Evolutionary conservation across 208 protist genomes (phyloP), one percentile per base, ranked within the genome.

Genomic region (Trypanosoma platydactyli): DNA sequence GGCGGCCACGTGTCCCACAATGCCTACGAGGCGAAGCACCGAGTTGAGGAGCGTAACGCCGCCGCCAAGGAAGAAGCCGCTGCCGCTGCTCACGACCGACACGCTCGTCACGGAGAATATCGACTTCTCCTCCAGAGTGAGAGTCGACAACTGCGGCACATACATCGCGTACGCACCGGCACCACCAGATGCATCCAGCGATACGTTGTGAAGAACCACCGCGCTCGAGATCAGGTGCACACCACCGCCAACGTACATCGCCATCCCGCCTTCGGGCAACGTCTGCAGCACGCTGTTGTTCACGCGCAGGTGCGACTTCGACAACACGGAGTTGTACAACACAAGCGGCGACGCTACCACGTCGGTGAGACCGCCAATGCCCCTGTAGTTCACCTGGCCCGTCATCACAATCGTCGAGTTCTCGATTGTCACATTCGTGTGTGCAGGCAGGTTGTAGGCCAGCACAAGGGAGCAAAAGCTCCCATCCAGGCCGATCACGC

Each of bases 331-430:
- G 1, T 5, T 35, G 30, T 48, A 48, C 16, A 48, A 6, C 7
- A 48, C 54, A n/a, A 59, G 38, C 52, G 52, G 52, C 30, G 52
- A 35, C 6, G 22, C 20, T n/a, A 5, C 29, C 24, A 57, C 52
- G 27, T 42, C 20, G 16, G 52, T n/a, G n/a, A n/a, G n/a, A n/a
- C n/a, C n/a, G n/a, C n/a, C n/a, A n/a, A n/a, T n/a, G n/a, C n/a
- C n/a, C n/a, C n/a, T 40, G 45, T 64, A 64, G 16, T 22, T 53
- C 58, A 64, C 30, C 11, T 13, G 58, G 20, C 45, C 58, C 24
- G 58, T 38, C 45, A 16, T 53, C 58, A 49, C 45, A 51, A 64
- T 64, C 9, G 41, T 51, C 3, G 58, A 64, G 58, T 64, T 45
- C 1, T 16, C 5, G 45, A 64, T 64, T 25, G 45, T 53, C 58